These are phyloP conservation scores for Parasitella parasitica DNA, from an alignment of 371 early-diverging fungal species.

Conservation along the genomic window DNA sequence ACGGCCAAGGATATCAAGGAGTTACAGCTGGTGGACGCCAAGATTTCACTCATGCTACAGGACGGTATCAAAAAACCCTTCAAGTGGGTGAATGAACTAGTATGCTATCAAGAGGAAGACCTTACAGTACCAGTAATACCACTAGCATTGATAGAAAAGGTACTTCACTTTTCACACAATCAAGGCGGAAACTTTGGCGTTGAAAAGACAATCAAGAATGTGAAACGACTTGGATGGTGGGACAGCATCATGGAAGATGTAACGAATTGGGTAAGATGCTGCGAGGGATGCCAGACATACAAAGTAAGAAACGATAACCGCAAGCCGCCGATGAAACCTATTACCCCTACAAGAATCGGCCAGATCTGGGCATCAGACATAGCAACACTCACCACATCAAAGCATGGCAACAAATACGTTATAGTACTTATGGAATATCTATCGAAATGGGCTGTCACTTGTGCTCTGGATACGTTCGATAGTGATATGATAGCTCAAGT, in stretches of 20 bases:
- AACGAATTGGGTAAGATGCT: neutral
- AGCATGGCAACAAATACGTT: constrained; percentile 17
- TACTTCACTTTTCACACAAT: too few relatives aligned
- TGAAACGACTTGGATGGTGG: constrained; percentile 9
- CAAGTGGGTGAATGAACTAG: too few relatives aligned
- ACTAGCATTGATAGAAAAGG: neutral
- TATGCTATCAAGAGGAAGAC: too few relatives aligned
- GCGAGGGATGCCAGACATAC: neutral
- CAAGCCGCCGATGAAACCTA: constrained; percentile 1
- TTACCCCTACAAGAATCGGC: neutral
- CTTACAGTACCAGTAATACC: neutral
- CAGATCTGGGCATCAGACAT: constrained; percentile 26
- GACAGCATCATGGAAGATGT: neutral
- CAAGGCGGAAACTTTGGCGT: constrained; percentile 11
- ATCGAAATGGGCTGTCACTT: constrained; percentile 14
- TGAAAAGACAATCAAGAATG: constrained; percentile 9
- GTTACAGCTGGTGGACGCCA: too few relatives aligned
- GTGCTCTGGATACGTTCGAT: constrained; percentile 1
- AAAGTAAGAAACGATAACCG: constrained; percentile 5
- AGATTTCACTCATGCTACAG: too few relatives aligned
- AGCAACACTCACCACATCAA: constrained; percentile 12
- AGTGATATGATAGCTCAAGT: neutral
- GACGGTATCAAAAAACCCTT: too few relatives aligned
- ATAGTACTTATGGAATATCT: constrained; percentile 25
- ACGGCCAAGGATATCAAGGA: too few relatives aligned